Base-by-base conservation (phyloP, 257 asterid genomes). In the Leptodermis oblonga region DNA sequence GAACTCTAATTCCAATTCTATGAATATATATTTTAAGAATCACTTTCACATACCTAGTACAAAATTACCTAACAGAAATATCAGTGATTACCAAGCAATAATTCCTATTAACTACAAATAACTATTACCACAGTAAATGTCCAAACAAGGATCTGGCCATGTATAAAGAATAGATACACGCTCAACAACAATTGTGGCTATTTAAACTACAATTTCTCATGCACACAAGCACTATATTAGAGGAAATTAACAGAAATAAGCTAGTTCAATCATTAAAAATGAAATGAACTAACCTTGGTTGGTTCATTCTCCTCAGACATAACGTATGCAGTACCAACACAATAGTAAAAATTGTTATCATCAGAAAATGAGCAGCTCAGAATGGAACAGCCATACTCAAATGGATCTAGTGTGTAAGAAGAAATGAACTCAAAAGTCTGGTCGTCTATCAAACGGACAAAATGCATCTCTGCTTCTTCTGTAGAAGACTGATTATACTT, bases 241-340 rank as follows among this genome's bases (percentile, higher is more conserved):
- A 17, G 14, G 41, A 17, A 60, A 23, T 12, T 33, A 31, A 60
- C 7, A 4, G 18, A 23, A 63, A 17, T 41, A 41, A 42, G 30
- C n/a, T 12, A 48, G 31, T 14, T 8, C 41, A 17, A 48, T 48
- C 48, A 10, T 11, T 33, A 36, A 20, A 30, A 12, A 48, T 17
- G 11, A 15, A n/a, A 31, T 34, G 28, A 31, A 34, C 82, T 51
- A 63, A 91, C 99, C 95, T 94, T 91, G 77, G 93, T 74, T 42
- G 98, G 98, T 75, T 91, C 98, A 74, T 86, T 86, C 87, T 94
- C 99, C 80, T 89, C 98, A 2, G 98, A 92, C 88, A 91, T 83
- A 23, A 91, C 99, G 67, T 87, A 94, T 52, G 99, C 97, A 70
- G 99, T 94, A 52, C 99, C 99, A 60, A 91, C 83, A 31, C 99